Evolutionary conservation across 345 rosid species (phyloP).

Genomic region (Turritis glabra): DNA sequence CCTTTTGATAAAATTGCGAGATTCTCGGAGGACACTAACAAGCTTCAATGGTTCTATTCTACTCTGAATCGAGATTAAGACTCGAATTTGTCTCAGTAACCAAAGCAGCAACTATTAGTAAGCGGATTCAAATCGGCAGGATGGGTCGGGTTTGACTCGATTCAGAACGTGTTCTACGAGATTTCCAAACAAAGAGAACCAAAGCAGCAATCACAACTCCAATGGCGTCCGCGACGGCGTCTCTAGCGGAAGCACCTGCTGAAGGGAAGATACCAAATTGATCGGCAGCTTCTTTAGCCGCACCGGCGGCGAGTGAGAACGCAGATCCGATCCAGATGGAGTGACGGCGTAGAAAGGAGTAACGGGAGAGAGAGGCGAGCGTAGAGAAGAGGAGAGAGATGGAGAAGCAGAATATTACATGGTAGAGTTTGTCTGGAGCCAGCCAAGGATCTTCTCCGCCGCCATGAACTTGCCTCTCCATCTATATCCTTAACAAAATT

Average conservation of each 20-base stretch:
- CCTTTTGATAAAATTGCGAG: too few species aligned
- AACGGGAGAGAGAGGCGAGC: constrained; percentile 53
- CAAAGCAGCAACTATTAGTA: too few species aligned
- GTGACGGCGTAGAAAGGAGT: constrained; percentile 59
- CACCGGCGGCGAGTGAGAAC: constrained; percentile 79
- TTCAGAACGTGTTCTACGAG: constrained; percentile 27
- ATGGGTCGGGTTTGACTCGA: constrained; percentile 45
- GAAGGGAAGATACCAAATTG: constrained; percentile 81
- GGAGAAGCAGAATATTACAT: constrained; percentile 73
- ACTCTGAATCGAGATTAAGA: background rate
- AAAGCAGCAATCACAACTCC: constrained; percentile 66
- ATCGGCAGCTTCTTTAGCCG: constrained; percentile 91
- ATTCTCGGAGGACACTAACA: too few species aligned
- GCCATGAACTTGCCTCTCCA: constrained; percentile 18
- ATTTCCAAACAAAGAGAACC: constrained; percentile 42
- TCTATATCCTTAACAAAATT: background rate
- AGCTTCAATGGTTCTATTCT: too few species aligned
- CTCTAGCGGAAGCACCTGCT: constrained; percentile 80
- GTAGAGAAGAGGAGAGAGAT: constrained; percentile 62
- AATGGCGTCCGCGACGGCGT: constrained; percentile 70
- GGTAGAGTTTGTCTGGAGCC: constrained; percentile 83
- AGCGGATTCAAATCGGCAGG: constrained; percentile 52
- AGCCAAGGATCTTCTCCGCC: constrained; percentile 74
- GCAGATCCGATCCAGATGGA: constrained; percentile 66
- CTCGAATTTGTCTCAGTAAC: background rate